Evolutionary conservation across 129 eudicot species (phyloP).

Genomic region (Ambrosia trifida): DNA sequence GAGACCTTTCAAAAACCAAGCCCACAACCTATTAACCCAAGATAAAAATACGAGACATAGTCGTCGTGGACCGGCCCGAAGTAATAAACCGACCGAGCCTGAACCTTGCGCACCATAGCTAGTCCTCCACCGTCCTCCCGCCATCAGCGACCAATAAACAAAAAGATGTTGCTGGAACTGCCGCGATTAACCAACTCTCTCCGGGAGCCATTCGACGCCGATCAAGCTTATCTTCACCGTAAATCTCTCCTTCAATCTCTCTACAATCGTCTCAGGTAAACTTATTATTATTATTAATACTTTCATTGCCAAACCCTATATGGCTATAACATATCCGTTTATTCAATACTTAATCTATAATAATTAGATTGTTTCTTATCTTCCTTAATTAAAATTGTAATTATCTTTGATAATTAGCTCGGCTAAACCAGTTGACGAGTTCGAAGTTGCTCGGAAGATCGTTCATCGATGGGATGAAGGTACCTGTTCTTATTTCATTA

Average conservation of each 20-base stretch:
- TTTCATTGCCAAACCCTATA: neutral
- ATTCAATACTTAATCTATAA: neutral
- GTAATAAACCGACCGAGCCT: conserved; percentile 19
- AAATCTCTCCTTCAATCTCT: conserved; percentile 56
- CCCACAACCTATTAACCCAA: too few species aligned
- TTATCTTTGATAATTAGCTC: conserved; percentile 38
- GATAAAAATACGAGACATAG: too few species aligned
- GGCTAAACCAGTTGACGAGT: conserved; percentile 57
- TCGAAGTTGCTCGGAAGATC: conserved; percentile 73
- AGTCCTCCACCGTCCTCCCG: conserved; percentile 26
- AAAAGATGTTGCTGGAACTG: conserved; percentile 66
- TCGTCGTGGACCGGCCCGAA: too few species aligned
- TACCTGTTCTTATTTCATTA: conserved; percentile 28
- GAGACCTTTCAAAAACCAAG: too few species aligned
- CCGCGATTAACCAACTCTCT: conserved; percentile 83
- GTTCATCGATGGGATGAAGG: conserved; percentile 90
- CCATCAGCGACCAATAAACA: conserved; percentile 27
- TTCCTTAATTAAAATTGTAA: conserved; percentile 10
- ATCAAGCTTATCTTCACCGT: conserved; percentile 80
- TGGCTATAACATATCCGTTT: neutral
- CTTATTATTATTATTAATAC: too few species aligned
- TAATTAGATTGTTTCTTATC: neutral
- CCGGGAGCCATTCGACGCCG: conserved; percentile 82
- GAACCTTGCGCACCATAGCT: conserved; percentile 22
- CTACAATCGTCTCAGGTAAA: conserved; percentile 53